These are phyloP conservation scores for Rosa persica DNA, from an alignment of 306 rosid species.

Conservation along the genomic window DNA sequence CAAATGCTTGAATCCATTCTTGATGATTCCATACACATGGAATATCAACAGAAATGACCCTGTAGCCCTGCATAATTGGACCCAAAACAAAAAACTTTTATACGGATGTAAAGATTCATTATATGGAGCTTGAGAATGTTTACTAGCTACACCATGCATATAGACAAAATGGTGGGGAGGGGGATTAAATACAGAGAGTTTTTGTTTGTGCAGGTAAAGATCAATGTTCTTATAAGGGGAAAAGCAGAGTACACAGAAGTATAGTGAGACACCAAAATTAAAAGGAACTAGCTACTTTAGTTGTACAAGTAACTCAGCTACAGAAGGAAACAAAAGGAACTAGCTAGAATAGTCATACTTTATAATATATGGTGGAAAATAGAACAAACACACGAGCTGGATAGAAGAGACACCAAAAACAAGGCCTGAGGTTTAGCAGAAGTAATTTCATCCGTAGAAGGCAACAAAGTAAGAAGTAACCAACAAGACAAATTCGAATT, in stretches of 20 bases:
- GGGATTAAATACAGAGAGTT: neutral
- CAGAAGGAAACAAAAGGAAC: neutral
- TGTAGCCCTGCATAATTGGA: constrained; percentile 75
- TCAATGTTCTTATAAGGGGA: neutral
- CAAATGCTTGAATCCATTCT: constrained; percentile 96
- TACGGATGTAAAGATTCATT: neutral
- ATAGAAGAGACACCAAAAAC: neutral
- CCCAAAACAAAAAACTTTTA: neutral
- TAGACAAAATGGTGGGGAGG: neutral
- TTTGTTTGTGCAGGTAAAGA: neutral
- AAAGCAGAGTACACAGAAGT: neutral
- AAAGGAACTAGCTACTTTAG: neutral
- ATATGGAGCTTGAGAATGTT: neutral
- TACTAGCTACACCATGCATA: neutral
- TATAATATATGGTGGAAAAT: neutral
- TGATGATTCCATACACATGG: constrained; percentile 92
- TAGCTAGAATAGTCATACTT: too few species aligned
- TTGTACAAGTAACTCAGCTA: neutral
- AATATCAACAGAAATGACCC: constrained; percentile 89
- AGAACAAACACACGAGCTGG: neutral
- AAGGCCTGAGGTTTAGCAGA: neutral
- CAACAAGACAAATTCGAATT: too few species aligned
- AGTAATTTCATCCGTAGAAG: neutral
- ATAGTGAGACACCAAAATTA: too few species aligned
- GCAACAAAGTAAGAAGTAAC: too few species aligned